Evolutionary conservation across 1,139 yeast genomes (phyloP).

Genomic region (Arxiozyma heterogenica): DNA sequence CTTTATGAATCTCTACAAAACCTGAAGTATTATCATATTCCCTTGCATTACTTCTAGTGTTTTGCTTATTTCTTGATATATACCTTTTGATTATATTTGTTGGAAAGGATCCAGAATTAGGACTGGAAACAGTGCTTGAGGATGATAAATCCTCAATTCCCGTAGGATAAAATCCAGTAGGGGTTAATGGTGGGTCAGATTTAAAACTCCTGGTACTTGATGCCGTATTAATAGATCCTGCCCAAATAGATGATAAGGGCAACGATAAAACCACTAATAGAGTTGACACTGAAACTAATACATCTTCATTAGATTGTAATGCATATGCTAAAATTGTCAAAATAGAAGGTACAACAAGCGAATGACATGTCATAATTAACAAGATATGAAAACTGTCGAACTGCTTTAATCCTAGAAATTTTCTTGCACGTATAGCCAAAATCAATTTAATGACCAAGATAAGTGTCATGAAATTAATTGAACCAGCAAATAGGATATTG

Average conservation of each 20-base stretch:
- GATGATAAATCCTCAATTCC: slow-evolving; percentile 12
- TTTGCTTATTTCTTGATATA: slow-evolving; percentile 9
- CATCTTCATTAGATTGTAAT: slow-evolving; percentile 25
- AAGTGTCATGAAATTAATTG: slow-evolving; percentile 54
- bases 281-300: slow-evolving; percentile 35
- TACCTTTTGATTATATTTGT: slow-evolving; percentile 8
- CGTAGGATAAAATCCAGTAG: slow-evolving; percentile 12
- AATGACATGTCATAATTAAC: slow-evolving; percentile 73
- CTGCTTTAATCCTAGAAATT: slow-evolving; percentile 68
- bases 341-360: slow-evolving; percentile 68
- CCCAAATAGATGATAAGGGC: slow-evolving; percentile 87
- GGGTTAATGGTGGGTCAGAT: slow-evolving; percentile 14
- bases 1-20: background rate
- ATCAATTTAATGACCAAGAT: slow-evolving; percentile 53
- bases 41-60: background rate
- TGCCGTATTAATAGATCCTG: slow-evolving; percentile 47
- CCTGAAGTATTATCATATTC: background rate
- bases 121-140: slow-evolving; percentile 12
- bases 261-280: slow-evolving; percentile 52
- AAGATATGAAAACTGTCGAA: slow-evolving; percentile 76
- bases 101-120: slow-evolving; percentile 1
- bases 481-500: slow-evolving; percentile 54
- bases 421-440: slow-evolving; percentile 60
- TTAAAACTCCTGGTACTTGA: slow-evolving; percentile 30
- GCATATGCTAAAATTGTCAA: slow-evolving; percentile 49